Conservation (phyloP, 2,329 filamentous ascomycete genomes). For the Chalaropsis ovoidea region DNA sequence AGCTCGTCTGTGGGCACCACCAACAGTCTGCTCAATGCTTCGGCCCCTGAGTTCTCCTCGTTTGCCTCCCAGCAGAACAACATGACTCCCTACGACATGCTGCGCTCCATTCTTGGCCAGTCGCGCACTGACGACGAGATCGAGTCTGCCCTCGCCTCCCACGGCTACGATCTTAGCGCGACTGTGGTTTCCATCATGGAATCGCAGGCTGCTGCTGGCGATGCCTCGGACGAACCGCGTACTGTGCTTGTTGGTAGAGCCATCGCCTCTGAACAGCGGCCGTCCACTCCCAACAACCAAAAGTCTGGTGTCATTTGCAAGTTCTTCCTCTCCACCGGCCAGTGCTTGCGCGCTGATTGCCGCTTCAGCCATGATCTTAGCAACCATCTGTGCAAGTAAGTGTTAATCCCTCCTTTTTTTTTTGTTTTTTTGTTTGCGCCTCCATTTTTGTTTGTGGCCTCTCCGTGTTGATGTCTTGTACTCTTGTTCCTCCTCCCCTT, state of each 20-base stretch:
- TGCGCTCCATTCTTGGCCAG: constrained; percentile 86
- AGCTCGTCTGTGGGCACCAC: constrained; percentile 61
- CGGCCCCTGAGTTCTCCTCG: constrained; percentile 65
- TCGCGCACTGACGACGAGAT: constrained; percentile 89
- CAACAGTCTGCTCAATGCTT: constrained; percentile 63
- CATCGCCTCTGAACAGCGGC: constrained; percentile 64
- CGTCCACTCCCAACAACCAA: constrained; percentile 64
- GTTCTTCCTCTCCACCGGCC: constrained; percentile 91
- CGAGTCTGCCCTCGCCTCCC: constrained; percentile 74
- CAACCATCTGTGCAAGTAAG: constrained; percentile 95
- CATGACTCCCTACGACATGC: constrained; percentile 97
- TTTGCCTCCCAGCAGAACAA: constrained; percentile 57
- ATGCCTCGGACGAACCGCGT: constrained; percentile 44
- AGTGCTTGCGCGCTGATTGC: constrained; percentile 90
- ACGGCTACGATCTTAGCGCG: constrained; percentile 86
- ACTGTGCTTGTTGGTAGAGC: constrained; percentile 81
- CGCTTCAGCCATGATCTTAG: constrained; percentile 94
- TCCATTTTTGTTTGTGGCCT: constrained; percentile 25
- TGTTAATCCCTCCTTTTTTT: constrained; percentile 30
- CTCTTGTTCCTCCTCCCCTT: no score
- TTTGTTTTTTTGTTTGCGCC: constrained; percentile 19
- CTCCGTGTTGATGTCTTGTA: neutral
- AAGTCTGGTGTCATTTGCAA: constrained; percentile 90
- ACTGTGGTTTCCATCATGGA: constrained; percentile 87
- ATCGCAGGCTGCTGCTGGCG: constrained; percentile 36